Conservation (phyloP, 768 basidiomycete genomes). For the Collybiopsis confluens region DNA sequence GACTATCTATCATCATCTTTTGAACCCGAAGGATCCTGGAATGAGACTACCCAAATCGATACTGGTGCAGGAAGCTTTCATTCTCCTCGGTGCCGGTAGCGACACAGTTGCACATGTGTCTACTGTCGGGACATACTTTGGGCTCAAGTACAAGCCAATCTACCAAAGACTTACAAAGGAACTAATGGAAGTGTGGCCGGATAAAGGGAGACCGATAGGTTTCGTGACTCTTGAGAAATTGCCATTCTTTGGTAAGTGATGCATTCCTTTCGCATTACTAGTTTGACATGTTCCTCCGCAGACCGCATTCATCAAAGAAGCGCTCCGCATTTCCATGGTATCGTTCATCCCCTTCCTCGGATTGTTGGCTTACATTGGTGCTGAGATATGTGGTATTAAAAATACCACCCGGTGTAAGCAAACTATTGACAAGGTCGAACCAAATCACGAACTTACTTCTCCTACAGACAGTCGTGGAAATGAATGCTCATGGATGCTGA, state of each 20-base stretch:
- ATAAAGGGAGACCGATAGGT: constrained; percentile 20
- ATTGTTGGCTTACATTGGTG: constrained; percentile 32
- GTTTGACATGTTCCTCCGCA: constrained; percentile 15
- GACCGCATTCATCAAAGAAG: constrained; percentile 46
- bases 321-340: constrained; percentile 39
- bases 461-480: constrained; percentile 36
- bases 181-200: constrained; percentile 32
- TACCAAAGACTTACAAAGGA: constrained; percentile 26
- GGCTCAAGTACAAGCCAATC: constrained; percentile 27
- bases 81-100: constrained; percentile 33
- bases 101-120: constrained; percentile 35
- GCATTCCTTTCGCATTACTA: too few relatives aligned
- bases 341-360: constrained; percentile 36
- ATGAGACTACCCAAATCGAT: not conserved
- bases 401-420: constrained; percentile 36
- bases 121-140: constrained; percentile 30
- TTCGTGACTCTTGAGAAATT: constrained; percentile 31
- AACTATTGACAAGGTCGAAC: not conserved
- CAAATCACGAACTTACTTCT: not conserved
- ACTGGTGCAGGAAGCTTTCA: constrained; percentile 28
- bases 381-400: constrained; percentile 27
- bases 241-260: constrained; percentile 36
- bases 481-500: constrained; percentile 30
- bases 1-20: constrained; percentile 30
- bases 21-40: constrained; percentile 10